These are phyloP conservation scores for Tetrahymena thermophila DNA, from an alignment of 73 alveolate genomes.

Conservation along the genomic window DNA sequence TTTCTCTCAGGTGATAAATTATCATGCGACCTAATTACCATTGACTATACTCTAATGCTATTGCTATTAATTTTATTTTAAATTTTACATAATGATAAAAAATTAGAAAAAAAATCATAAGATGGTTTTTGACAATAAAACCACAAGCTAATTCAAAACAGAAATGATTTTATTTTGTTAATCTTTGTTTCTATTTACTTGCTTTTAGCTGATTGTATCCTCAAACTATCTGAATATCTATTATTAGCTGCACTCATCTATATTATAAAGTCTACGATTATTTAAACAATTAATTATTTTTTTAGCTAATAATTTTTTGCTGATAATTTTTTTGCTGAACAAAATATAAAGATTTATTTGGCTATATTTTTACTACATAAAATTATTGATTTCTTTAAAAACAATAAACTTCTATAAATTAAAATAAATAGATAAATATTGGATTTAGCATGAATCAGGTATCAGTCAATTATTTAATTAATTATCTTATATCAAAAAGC, in stretches of 20 bases:
- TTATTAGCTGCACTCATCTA: neutral
- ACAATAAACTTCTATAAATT: too few relatives aligned
- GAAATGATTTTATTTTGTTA: neutral
- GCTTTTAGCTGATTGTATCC: neutral
- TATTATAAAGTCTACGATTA: neutral
- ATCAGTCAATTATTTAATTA: neutral
- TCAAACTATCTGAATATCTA: neutral
- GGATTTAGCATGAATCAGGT: neutral
- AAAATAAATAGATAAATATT: neutral
- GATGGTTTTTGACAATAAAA: too few relatives aligned
- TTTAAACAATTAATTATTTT: neutral
- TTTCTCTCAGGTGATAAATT: neutral
- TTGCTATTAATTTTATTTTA: neutral
- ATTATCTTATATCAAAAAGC: neutral
- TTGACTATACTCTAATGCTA: neutral
- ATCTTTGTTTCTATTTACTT: neutral
- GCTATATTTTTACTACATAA: neutral
- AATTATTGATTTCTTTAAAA: neutral
- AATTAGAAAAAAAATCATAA: neutral
- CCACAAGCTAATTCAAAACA: neutral
- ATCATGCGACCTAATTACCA: neutral
- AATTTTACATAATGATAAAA: neutral
- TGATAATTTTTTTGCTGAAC: neutral
- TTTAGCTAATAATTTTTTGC: neutral
- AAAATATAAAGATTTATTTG: neutral